phyloP scores from a whole-genome alignment of 108 stramenopile species.

The Fragilariopsis cylindrus region DNA sequence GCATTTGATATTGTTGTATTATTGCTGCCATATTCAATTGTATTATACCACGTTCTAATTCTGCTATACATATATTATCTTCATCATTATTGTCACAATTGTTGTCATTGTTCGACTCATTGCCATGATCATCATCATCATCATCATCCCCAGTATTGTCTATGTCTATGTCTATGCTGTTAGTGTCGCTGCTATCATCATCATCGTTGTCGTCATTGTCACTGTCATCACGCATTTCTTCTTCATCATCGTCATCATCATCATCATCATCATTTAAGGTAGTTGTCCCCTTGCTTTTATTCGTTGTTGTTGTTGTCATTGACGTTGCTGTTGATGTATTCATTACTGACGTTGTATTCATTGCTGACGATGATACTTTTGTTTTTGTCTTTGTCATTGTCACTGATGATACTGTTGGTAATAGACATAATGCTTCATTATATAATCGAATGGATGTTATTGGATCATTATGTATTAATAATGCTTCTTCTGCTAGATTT shows the following conservation, averaged over 20 bases:
- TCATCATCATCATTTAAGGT: background rate
- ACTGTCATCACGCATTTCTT: background rate
- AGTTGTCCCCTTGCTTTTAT: background rate
- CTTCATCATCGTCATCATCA: background rate
- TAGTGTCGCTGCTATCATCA: background rate
- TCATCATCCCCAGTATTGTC: no score
- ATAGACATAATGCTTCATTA: background rate
- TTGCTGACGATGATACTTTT: no score
- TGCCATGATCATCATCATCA: background rate
- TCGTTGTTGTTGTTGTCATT: background rate
- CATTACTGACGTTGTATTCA: no score
- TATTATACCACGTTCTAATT: background rate
- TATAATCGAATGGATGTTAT: background rate
- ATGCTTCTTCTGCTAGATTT: background rate
- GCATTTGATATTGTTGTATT: background rate
- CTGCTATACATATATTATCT: background rate
- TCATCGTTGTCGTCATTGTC: background rate
- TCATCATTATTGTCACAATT: background rate
- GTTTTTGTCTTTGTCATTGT: background rate
- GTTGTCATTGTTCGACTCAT: background rate
- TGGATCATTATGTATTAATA: background rate
- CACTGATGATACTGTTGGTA: background rate
- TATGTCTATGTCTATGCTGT: no score
- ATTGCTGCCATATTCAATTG: background rate
- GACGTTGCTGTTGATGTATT: background rate